phyloP scores from a whole-genome alignment of 2,329 filamentous ascomycete species.

The Huntiella omanensis region DNA sequence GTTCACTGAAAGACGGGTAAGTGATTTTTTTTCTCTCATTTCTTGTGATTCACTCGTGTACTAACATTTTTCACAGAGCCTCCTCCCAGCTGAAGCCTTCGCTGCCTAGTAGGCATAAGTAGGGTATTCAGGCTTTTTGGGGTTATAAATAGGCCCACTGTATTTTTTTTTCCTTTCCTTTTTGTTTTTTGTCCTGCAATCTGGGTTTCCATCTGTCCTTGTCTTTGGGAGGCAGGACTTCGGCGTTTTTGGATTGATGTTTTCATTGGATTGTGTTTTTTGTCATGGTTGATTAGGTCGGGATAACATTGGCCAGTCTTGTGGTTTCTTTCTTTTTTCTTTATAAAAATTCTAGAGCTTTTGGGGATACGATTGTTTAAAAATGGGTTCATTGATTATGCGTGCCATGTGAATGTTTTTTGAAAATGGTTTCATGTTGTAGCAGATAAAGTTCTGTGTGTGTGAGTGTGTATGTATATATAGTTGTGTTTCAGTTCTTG shows the following conservation, averaged over 20 bases:
- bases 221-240: neutral
- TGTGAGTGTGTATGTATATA: too few relatives aligned
- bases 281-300: too few relatives aligned
- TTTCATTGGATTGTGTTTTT: neutral
- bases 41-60: neutral
- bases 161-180: conserved; percentile 10
- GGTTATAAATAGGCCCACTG: neutral
- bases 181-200: conserved; percentile 11
- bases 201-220: conserved; percentile 2
- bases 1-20: conserved; percentile 59
- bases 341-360: neutral
- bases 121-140: neutral
- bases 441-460: too few relatives aligned
- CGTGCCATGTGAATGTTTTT: too few relatives aligned
- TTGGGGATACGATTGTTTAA: too few relatives aligned
- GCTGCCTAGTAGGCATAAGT: neutral
- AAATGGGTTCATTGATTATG: too few relatives aligned
- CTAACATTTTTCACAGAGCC: conserved; percentile 6
- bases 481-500: too few relatives aligned
- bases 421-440: too few relatives aligned
- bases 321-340: neutral
- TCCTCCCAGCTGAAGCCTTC: conserved; percentile 11
- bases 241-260: too few relatives aligned
- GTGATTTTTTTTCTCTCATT: neutral
- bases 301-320: too few relatives aligned